A percentile compares a stretch with the other conserved stretches of the same genome.
Evolutionary conservation across 441 rosid genomes (phyloP).

Genomic region (Metrosideros polymorpha): DNA sequence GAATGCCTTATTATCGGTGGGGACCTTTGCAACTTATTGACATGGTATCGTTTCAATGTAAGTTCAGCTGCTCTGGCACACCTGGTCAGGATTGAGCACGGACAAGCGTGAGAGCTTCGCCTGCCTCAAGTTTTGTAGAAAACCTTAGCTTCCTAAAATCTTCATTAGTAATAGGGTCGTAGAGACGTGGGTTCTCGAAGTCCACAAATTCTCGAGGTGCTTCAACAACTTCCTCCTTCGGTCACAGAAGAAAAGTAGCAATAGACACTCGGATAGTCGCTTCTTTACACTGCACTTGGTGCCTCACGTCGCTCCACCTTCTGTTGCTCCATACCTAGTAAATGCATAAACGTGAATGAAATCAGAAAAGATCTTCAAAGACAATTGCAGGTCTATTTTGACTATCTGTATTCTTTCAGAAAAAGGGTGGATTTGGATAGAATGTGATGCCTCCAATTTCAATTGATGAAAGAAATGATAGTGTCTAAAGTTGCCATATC

Average conservation of each 20-base stretch:
- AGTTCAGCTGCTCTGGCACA: neutral
- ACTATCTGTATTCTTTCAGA: neutral
- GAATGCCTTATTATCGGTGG: neutral
- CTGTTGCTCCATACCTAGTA: conserved; percentile 64
- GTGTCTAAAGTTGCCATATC: conserved; percentile 45
- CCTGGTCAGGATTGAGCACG: conserved; percentile 4
- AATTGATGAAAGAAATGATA: neutral
- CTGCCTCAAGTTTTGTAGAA: conserved; percentile 31
- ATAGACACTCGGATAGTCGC: conserved; percentile 43
- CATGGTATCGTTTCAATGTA: neutral
- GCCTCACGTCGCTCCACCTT: conserved; percentile 50
- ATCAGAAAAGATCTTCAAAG: neutral
- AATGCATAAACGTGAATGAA: neutral
- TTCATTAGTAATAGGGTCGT: conserved; percentile 34
- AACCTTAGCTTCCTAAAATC: conserved; percentile 42
- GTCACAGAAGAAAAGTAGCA: conserved; percentile 60
- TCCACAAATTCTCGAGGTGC: conserved; percentile 50
- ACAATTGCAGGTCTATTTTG: neutral
- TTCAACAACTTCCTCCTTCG: conserved; percentile 39
- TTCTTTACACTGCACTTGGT: conserved; percentile 62
- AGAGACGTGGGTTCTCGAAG: conserved; percentile 47
- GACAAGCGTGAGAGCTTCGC: conserved; percentile 51
- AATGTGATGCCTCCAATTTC: neutral
- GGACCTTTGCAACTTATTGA: neutral
- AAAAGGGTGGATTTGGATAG: neutral